These are phyloP conservation scores for Cercospora citrullina DNA, from an alignment of 2,329 filamentous ascomycete species.

Conservation along the genomic window DNA sequence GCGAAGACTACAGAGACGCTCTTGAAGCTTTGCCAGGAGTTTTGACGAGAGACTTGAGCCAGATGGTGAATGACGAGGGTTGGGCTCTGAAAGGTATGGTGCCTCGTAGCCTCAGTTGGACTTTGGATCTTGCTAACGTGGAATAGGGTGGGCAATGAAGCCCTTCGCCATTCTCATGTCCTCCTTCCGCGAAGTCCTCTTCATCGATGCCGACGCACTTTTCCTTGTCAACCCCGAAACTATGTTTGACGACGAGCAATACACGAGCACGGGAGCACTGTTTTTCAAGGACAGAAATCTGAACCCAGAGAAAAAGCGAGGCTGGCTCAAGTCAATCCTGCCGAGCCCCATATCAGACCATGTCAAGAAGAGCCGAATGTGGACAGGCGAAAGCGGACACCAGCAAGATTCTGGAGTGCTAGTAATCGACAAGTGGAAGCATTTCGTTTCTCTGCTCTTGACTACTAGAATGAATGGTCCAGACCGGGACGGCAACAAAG, in stretches of 20 bases:
- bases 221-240: conserved; percentile 47
- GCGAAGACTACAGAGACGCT: conserved; percentile 44
- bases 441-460: conserved; percentile 48
- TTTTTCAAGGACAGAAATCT: conserved; percentile 52
- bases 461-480: conserved; percentile 47
- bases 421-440: conserved; percentile 50
- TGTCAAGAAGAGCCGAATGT: conserved; percentile 42
- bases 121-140: background rate
- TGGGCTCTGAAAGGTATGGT: conserved; percentile 42
- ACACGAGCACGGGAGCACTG: conserved; percentile 46
- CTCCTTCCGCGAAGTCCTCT: conserved; percentile 50
- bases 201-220: conserved; percentile 47
- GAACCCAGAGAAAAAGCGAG: conserved; percentile 41
- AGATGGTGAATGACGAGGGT: conserved; percentile 48
- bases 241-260: conserved; percentile 48
- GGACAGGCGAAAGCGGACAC: conserved; percentile 43
- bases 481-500: conserved; percentile 46
- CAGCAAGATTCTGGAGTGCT: conserved; percentile 51
- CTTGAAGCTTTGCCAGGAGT: conserved; percentile 48
- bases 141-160: conserved; percentile 48
- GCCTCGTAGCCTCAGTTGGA: background rate
- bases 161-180: conserved; percentile 51
- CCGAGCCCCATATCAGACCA: conserved; percentile 47
- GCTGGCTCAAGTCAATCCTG: conserved; percentile 47
- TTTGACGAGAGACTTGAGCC: conserved; percentile 47